These are phyloP conservation scores for Abrus precatorius DNA, from an alignment of 306 rosid species.

Conservation along the genomic window DNA sequence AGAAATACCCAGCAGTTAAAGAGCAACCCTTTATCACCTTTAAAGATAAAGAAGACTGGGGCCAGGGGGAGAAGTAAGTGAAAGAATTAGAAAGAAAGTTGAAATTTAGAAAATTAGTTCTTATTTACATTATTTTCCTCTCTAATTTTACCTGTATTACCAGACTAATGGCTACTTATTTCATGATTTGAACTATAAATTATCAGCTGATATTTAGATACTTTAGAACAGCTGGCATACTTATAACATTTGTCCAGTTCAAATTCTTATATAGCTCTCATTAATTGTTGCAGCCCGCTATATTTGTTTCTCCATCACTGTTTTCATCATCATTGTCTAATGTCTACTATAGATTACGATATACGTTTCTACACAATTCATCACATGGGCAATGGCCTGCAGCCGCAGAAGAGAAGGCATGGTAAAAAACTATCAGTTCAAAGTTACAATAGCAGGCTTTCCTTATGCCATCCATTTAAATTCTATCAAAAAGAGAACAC, in stretches of 20 bases:
- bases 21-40: constrained; percentile 3
- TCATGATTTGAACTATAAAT: background rate
- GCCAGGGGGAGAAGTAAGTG: background rate
- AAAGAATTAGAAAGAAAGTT: constrained; percentile 9
- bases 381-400: background rate
- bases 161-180: background rate
- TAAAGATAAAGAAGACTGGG: background rate
- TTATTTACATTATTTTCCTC: background rate
- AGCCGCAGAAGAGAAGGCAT: constrained; percentile 6
- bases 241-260: constrained; percentile 15
- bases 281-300: constrained; percentile 18
- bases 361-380: constrained; percentile 21
- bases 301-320: constrained; percentile 23
- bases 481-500: constrained; percentile 13
- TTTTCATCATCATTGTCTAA: constrained; percentile 10
- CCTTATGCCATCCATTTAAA: constrained; percentile 27
- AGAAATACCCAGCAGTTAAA: background rate
- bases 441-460: constrained; percentile 25
- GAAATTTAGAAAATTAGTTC: background rate
- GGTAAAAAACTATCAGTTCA: constrained; percentile 18
- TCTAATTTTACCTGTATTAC: background rate
- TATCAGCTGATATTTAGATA: constrained; percentile 3
- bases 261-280: constrained; percentile 15
- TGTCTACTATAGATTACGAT: constrained; percentile 16
- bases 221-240: constrained; percentile 8